These are phyloP conservation scores for Gossypium lobatum DNA, from an alignment of 441 rosid species.

Conservation along the genomic window DNA sequence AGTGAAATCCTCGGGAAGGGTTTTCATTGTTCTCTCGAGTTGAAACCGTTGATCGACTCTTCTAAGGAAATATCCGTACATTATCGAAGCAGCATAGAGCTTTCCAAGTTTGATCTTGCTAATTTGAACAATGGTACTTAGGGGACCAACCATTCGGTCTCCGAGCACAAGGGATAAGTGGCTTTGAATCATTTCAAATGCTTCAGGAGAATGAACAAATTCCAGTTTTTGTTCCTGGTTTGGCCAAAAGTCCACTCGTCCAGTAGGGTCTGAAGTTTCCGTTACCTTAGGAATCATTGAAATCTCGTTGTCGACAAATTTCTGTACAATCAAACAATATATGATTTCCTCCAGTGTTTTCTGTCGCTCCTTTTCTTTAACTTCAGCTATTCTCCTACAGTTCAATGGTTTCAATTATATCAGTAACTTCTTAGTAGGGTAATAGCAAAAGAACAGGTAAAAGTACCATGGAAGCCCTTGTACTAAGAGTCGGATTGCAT, in stretches of 20 bases:
- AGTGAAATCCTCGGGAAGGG: constrained; percentile 54
- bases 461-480: too few relatives aligned
- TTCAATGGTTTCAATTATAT: constrained; percentile 6
- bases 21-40: constrained; percentile 79
- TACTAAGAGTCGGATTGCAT: too few relatives aligned
- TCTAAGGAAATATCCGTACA: constrained; percentile 86
- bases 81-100: constrained; percentile 80
- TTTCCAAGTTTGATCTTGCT: constrained; percentile 88
- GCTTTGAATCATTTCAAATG: constrained; percentile 84
- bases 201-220: constrained; percentile 83
- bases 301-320: constrained; percentile 54
- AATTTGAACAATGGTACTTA: constrained; percentile 57
- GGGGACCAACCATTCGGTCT: constrained; percentile 65
- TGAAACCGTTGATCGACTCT: constrained; percentile 86
- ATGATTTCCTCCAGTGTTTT: constrained; percentile 69
- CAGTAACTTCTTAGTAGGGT: background rate
- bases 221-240: constrained; percentile 80
- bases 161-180: constrained; percentile 75
- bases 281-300: constrained; percentile 69
- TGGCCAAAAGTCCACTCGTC: constrained; percentile 88
- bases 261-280: constrained; percentile 61
- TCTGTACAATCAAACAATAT: constrained; percentile 76
- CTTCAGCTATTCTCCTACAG: constrained; percentile 81
- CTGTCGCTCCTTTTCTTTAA: constrained; percentile 63
- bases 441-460: background rate